Conservation (phyloP, 345 rosid species). For the Gossypium bickii region DNA sequence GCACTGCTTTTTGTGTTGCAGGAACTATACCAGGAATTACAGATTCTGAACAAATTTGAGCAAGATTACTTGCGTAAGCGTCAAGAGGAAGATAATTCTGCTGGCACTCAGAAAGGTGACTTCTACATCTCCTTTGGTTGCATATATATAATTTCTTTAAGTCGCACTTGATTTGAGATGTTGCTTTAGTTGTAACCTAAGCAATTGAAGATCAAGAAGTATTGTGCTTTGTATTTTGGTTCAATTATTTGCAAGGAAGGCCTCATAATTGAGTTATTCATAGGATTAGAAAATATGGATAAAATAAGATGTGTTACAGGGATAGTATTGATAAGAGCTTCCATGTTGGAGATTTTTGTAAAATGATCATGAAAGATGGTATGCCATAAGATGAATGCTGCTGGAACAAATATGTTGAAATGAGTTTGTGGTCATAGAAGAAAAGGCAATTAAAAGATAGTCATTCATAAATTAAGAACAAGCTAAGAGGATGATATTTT, state of each 20-base stretch:
- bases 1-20: conserved; percentile 22
- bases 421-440: background rate
- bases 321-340: background rate
- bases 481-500: too few species aligned
- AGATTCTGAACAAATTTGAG: conserved; percentile 65
- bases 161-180: background rate
- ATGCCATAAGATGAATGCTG: conserved; percentile 5
- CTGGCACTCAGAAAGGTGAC: conserved; percentile 44
- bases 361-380: background rate
- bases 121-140: background rate
- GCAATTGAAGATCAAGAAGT: background rate
- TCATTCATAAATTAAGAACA: background rate
- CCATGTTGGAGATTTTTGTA: background rate
- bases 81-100: conserved; percentile 48
- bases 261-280: background rate
- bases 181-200: conserved; percentile 1
- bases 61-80: conserved; percentile 48
- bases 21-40: conserved; percentile 72
- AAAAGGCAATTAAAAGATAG: conserved; percentile 1
- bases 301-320: background rate
- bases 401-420: background rate
- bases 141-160: background rate
- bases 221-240: background rate
- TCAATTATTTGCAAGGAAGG: background rate
- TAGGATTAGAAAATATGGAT: background rate